Evolutionary conservation across 2,329 filamentous ascomycete species (phyloP), one percentile per base, ranked within the genome.

Genomic region (Diaporthe citri): DNA sequence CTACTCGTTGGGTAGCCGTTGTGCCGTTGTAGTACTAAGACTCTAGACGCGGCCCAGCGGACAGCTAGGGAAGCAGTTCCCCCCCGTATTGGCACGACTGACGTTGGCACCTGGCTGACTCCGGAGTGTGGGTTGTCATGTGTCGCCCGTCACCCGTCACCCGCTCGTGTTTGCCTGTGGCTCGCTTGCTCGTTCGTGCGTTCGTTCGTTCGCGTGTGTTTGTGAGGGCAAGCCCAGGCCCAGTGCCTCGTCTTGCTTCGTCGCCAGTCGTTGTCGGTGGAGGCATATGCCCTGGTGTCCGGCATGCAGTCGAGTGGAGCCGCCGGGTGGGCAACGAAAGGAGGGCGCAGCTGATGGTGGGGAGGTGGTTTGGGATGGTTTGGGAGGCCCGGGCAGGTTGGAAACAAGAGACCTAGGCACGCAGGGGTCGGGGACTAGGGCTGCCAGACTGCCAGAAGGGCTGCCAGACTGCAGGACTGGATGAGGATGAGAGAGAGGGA

Each of bases 261-360:
- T 72, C 46, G 67, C 70, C 73, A 67, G 48, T 74, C 66, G 73
- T 66, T 56, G 73, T 72, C 67, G 36, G 67, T 64, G 71, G 64
- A 59, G 69, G 48, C 13, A 51, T 74, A 51, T 74, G 64, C 43
- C 52, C 64, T 69, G 39, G 64, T 48, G 25, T 41, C 64, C 64
- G 64, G 64, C 56, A 76, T 74, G 71, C 71, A 71, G 66, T 62
- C 20, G 74, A 43, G 71, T 74, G 74, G 71, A 62, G 71, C 43
- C 48, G 28, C 72, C 51, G 56, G 52, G 71, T 66, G 74, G 71
- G 28, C 72, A 76, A 76, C 46, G 66, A 74, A 56, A 74, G 72
- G 66, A 72, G 73, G 72, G 72, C 72, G 67, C 71, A 75, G 74
- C 71, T 73, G 71, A 52, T 46, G 62, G 46, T 73, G 74, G 62